Base-by-base conservation (phyloP, 768 basidiomycete genomes). In the Boletellus ananiceps region DNA sequence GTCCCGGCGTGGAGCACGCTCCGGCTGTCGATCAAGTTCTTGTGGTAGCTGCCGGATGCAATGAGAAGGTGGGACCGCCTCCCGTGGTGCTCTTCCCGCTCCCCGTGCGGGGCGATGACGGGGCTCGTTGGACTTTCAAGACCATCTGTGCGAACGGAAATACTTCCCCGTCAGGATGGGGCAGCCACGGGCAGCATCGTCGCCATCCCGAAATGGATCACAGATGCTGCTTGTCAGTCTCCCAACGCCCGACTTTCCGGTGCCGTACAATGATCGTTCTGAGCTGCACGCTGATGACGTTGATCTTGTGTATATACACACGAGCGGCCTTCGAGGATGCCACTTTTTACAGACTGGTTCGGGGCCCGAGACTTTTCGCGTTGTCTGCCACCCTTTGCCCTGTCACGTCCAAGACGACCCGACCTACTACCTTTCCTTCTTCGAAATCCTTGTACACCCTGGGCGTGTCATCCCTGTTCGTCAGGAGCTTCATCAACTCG, bases 191-290 rank as follows among this genome's bases (percentile, higher is more conserved):
- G n/a, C 8, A 16, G 13, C 0, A 33, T 27, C 0, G 5, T 13
- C 18, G 51, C 42, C 23, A 56, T 66, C 40, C 64, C 45, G 4
- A 38, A 50, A 35, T 59, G 84, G 39, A 77, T 96, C 91, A 2
- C 75, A 81, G 0, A 78, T 84, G 9, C 76, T 95, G 21, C 81
- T 98, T 32, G 81, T 94, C 39, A 91, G 94, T 66, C 79, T 96
- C n/a, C 87, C 95, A n/a, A 93, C 92, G 33, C 96, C 95, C 0
- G 96, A 97, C 67, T 98, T 98, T 66, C 93, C 90, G 67, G 98
- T 98, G 96, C 96, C 95, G 1, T 98, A 98, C 73, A 99, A 98
- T 98, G 40, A 97, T 98, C 68, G 96, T 97, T 61, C 87, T 98
- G 74, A 93, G 81, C 50, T 91, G 88, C 63, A 93, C 92, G 8